phyloP scores from a whole-genome alignment of 306 rosid genomes.

The Vicia sativa region DNA sequence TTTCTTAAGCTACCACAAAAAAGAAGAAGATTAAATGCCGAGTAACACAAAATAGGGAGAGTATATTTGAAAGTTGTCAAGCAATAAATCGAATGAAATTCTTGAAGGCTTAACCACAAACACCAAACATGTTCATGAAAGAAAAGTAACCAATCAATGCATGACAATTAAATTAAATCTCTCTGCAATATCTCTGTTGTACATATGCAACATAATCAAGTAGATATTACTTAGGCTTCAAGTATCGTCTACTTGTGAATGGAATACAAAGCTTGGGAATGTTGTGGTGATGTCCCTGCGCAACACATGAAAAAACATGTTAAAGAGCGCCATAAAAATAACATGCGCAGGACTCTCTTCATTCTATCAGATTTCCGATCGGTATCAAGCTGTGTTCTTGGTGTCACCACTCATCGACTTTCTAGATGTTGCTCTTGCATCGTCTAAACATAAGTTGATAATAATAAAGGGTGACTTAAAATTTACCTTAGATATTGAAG shows the following conservation, averaged over 20 bases:
- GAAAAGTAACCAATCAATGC: conserved; percentile 32
- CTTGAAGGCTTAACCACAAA: conserved; percentile 33
- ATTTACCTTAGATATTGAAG: conserved; percentile 96
- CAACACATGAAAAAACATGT: conserved; percentile 21
- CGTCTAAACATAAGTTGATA: not conserved
- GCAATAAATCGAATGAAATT: conserved; percentile 11
- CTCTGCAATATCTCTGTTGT: conserved; percentile 32
- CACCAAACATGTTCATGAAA: conserved; percentile 33
- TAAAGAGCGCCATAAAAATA: not conserved
- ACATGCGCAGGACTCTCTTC: too few relatives aligned
- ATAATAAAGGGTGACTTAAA: not conserved
- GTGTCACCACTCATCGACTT: too few relatives aligned
- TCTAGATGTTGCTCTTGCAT: too few relatives aligned
- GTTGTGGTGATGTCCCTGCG: conserved; percentile 94
- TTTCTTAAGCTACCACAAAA: too few relatives aligned
- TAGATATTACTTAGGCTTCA: conserved; percentile 38
- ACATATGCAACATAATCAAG: conserved; percentile 15
- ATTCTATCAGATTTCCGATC: too few relatives aligned
- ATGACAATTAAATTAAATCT: conserved; percentile 27
- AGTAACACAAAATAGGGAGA: not conserved
- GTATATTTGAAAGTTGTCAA: not conserved
- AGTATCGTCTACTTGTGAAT: conserved; percentile 88
- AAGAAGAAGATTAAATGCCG: too few relatives aligned
- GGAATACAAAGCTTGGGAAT: conserved; percentile 92
- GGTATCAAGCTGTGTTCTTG: too few relatives aligned